Evolutionary conservation across 768 basidiomycete genomes (phyloP), one percentile per base, ranked within the genome.

Genomic region (Leccinum uliginosum): DNA sequence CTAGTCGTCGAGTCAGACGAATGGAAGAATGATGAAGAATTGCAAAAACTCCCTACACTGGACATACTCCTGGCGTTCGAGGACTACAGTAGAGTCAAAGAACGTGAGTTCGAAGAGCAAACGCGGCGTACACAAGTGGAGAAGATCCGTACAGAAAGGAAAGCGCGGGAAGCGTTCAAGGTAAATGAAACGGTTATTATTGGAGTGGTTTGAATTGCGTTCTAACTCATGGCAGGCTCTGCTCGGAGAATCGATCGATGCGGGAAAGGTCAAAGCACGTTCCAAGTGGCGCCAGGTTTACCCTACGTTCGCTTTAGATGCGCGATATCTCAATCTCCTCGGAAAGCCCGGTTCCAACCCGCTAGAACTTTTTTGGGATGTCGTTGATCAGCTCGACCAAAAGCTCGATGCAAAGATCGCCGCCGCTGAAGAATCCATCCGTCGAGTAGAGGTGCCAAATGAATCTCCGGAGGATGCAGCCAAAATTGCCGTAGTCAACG

Each of bases 331-430:
- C 44, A 79, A 82, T 58, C 84, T 98, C 72, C 84, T 98, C 17
- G 96, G 97, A 15, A 91, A 89, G 64, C 91, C 91, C 8, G 97
- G 97, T 14, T 96, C 93, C 2, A 94, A 91, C 62, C 95, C 96
- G 1, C 80, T 99, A 29, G 97, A 99, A 65, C 81, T 98, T 4
- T 98, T 97, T 74, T 97, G 94, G 93, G 96, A 98, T 71, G 69
- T 81, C 10, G 87, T 97, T 46, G 97, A 99, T 71, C 79, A 77
- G 43, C 79, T 97, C 3, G 94, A 93, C 66, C 91, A 94, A 67
- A 81, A 85, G 61, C 80, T 96, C 17, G 93, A 94, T 59, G 80
- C 80, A 19, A 91, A 91, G 66, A 85, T 91, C 17, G 78, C 78
- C n/a, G 65, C 82, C 29, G 83, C 89, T 3, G 85, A 87, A 57